Conservation (phyloP, 176 grass and related monocot species). For the Dactylis glomerata region DNA sequence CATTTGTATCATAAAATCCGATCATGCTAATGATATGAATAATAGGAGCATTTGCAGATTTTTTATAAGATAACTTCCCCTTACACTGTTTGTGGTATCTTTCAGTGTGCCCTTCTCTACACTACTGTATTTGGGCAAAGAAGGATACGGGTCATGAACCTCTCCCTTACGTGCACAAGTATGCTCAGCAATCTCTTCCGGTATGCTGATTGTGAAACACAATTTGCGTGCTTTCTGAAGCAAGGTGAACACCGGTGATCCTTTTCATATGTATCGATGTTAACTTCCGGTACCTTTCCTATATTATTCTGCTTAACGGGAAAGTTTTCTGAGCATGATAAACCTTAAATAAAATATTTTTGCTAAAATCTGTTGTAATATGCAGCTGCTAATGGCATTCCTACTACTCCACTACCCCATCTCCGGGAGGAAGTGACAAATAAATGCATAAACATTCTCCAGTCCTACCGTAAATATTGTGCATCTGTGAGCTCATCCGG, state of each 20-base stretch:
- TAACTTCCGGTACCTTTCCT: too few relatives aligned
- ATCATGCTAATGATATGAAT: too few relatives aligned
- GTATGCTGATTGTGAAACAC: slow-evolving; percentile 70
- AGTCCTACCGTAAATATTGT: slow-evolving; percentile 76
- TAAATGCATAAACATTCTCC: slow-evolving; percentile 74
- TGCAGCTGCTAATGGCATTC: slow-evolving; percentile 57
- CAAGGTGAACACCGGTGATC: slow-evolving; percentile 49
- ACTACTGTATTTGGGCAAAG: slow-evolving; percentile 76
- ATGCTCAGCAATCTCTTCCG: slow-evolving; percentile 71
- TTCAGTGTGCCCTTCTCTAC: slow-evolving; percentile 81
- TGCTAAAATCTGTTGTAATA: background rate
- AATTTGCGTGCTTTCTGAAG: slow-evolving; percentile 66
- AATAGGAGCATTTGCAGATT: too few relatives aligned
- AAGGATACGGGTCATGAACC: slow-evolving; percentile 84
- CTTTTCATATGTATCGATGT: too few relatives aligned
- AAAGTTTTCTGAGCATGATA: background rate
- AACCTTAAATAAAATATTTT: background rate
- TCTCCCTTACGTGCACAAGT: slow-evolving; percentile 69
- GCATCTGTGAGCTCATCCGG: slow-evolving; percentile 74
- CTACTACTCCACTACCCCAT: slow-evolving; percentile 48
- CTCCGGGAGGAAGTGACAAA: slow-evolving; percentile 60
- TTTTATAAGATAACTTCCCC: too few relatives aligned
- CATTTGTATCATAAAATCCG: too few relatives aligned
- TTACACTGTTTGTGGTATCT: too few relatives aligned
- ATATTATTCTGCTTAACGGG: too few relatives aligned